Percentiles rank a stretch among this genome's conserved stretches.
phyloP scores from a whole-genome alignment of 257 asterid genomes.

The Capsicum chinense region DNA sequence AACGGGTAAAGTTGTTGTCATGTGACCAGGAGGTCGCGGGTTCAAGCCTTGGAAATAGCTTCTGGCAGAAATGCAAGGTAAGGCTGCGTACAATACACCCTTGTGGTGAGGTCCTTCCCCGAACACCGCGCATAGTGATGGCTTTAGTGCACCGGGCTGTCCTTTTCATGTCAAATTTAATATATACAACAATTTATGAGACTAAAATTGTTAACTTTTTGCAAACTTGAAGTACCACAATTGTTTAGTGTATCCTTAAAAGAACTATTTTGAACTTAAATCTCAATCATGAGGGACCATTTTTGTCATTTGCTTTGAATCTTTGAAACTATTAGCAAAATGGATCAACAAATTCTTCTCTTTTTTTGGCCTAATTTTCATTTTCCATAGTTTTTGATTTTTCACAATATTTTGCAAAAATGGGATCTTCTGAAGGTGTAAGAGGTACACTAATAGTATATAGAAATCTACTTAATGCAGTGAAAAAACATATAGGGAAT shows the following conservation, averaged over 20 bases:
- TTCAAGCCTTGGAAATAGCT: no score
- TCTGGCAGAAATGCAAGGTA: no score
- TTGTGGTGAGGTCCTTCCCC: no score
- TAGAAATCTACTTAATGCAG: conserved; percentile 70
- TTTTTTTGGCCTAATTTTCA: neutral
- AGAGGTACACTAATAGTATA: conserved; percentile 41
- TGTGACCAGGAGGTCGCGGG: no score
- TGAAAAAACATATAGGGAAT: conserved; percentile 65
- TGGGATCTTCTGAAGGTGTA: conserved; percentile 8
- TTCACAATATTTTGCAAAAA: neutral
- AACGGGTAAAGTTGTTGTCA: no score
- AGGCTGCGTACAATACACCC: no score
- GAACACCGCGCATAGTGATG: no score
- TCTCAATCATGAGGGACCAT: neutral
- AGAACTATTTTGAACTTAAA: neutral
- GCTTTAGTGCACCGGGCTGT: no score
- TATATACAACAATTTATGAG: neutral
- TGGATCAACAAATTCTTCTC: no score
- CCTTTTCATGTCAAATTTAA: no score
- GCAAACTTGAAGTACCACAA: neutral
- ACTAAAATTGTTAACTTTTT: neutral
- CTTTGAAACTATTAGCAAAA: no score
- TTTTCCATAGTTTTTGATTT: neutral
- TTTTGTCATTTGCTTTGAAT: neutral
- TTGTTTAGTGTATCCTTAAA: neutral